Percentiles rank a stretch among this genome's conserved stretches.
Conservation (phyloP, 2,329 filamentous ascomycete genomes). For the Arachnopeziza araneosa region DNA sequence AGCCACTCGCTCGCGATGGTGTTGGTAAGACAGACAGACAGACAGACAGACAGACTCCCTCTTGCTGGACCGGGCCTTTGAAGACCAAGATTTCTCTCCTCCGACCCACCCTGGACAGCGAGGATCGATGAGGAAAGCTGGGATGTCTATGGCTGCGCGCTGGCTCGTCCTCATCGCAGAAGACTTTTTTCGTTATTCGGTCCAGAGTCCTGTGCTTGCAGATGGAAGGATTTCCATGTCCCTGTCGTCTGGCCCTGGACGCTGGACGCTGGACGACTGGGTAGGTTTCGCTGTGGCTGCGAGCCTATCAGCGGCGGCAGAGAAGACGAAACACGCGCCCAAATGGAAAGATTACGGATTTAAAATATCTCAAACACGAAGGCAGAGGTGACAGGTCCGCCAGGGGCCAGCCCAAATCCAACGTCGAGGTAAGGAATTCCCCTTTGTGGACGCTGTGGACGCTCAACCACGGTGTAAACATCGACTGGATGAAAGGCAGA, state of each 20-base stretch:
- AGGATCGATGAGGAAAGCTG: neutral
- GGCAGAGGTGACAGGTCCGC: neutral
- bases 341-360: neutral
- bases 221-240: neutral
- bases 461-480: neutral
- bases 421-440: constrained; percentile 2
- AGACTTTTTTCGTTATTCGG: neutral
- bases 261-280: neutral
- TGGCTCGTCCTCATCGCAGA: neutral
- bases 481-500: neutral
- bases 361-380: constrained; percentile 3
- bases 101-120: neutral
- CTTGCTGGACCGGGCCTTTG: neutral
- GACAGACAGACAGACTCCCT: neutral
- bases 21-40: neutral
- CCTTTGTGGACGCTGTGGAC: neutral
- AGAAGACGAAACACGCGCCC: constrained; percentile 1
- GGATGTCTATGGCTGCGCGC: neutral
- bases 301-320: neutral
- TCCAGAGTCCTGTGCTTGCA: neutral
- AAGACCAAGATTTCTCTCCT: neutral
- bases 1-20: neutral
- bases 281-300: neutral
- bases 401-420: constrained; percentile 2
- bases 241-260: neutral